Evolutionary conservation across 2,329 filamentous ascomycete species (phyloP).

Genomic region (Clarireedia paspali): DNA sequence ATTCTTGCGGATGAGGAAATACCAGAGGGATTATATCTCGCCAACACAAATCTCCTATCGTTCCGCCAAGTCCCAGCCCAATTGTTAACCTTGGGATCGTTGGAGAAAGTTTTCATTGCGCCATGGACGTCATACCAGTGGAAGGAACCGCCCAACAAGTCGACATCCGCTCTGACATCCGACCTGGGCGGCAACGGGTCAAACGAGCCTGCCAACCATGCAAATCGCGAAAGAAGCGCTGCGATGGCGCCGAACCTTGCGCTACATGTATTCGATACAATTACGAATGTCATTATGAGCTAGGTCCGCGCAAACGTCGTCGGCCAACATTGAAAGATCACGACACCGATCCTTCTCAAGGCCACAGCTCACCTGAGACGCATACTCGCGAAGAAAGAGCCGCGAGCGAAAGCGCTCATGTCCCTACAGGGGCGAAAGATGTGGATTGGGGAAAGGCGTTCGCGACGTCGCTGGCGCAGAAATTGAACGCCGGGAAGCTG

Average conservation of each 20-base stretch:
- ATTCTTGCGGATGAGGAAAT: too few species aligned
- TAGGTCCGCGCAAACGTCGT: constrained; percentile 4
- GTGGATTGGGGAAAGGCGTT: constrained; percentile 5
- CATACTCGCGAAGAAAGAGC: constrained; percentile 3
- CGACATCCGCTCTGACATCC: constrained; percentile 8
- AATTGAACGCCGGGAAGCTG: constrained; percentile 5
- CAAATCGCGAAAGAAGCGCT: constrained; percentile 9
- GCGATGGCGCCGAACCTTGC: constrained; percentile 7
- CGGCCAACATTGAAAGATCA: constrained; percentile 3
- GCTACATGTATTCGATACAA: constrained; percentile 6
- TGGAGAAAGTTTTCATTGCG: not conserved
- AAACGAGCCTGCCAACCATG: constrained; percentile 10
- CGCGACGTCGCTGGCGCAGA: constrained; percentile 3
- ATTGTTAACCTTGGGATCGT: too few species aligned
- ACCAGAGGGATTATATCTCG: too few species aligned
- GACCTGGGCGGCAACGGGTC: constrained; percentile 7
- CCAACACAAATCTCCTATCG: too few species aligned
- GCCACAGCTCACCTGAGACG: constrained; percentile 6
- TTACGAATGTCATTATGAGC: constrained; percentile 6
- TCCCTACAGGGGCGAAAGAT: not conserved
- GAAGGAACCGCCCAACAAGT: not conserved
- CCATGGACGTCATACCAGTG: not conserved
- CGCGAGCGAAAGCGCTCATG: not conserved
- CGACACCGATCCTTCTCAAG: constrained; percentile 4
- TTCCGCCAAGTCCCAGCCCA: not conserved